Evolutionary conservation across 805 yeast species (phyloP), one percentile per base, ranked within the genome.

Genomic region (Wickerhamomyces hampshirensis): DNA sequence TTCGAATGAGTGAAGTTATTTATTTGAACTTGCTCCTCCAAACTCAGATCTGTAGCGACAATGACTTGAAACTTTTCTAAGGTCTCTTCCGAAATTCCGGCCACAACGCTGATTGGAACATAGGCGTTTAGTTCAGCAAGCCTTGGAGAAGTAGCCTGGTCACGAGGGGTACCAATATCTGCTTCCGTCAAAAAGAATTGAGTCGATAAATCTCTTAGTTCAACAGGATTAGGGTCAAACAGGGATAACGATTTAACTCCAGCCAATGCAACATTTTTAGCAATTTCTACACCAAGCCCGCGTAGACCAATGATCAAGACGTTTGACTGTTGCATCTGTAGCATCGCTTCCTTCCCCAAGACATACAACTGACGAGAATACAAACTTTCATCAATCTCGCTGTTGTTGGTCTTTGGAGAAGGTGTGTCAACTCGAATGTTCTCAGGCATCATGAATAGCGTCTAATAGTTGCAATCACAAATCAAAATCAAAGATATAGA

Each of bases 291-390:
- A 54, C 99, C 99, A 32, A 93, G 68, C 32, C 99, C 99, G 56
- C 78, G 81, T 38, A 91, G 67, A 4, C 99, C 98, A 44, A 89
- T 76, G 32, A 93, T 71, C 33, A 93, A 73, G n/a, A 93, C 96
- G 51, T 84, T 87, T 18, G 98, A 88, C 47, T 76, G 72, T 53
- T 89, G 96, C 97, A 93, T 85, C 61, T 87, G 85, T 51, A 89
- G 69, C 99, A 93, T 93, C 35, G 99, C 99, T 48, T 93, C 99
- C 53, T 86, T 88, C 44, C 99, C 99, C 47, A 93, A 65, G 35
- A 93, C 99, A 53, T 91, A 87, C 62, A 93, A 75, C 66, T 93
- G 98, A 61, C 98, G 86, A 27, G 98, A 89, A 71, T 93, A 93
- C 49, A 93, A 73, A 40, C 94, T 73, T 69, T 93, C 98, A 59